Evolutionary conservation across 1,139 yeast species (phyloP).

Genomic region (Hansenula sp.): DNA sequence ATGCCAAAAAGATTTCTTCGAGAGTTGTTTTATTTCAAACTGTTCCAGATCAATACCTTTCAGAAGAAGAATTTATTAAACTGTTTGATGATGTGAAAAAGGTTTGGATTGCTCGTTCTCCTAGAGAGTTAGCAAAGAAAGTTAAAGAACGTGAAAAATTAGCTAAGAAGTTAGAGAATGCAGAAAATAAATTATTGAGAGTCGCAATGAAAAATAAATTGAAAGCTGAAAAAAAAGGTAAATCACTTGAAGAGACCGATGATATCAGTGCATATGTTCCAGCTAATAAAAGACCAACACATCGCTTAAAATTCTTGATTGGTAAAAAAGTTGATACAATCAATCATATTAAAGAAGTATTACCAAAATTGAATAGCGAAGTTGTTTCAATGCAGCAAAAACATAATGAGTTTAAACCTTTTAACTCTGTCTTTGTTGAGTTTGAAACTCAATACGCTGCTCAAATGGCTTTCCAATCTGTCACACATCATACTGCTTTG

Average conservation of each 20-base stretch:
- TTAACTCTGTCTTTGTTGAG: slow-evolving; percentile 76
- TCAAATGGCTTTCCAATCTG: slow-evolving; percentile 83
- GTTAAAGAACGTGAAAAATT: slow-evolving; percentile 61
- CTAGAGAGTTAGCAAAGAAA: slow-evolving; percentile 51
- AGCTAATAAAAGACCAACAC: slow-evolving; percentile 72
- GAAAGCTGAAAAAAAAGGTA: slow-evolving; percentile 54
- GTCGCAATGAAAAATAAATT: slow-evolving; percentile 58
- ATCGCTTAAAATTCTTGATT: slow-evolving; percentile 57
- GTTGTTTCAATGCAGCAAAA: slow-evolving; percentile 58
- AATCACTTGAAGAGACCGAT: slow-evolving; percentile 32
- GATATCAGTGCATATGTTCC: slow-evolving; percentile 68
- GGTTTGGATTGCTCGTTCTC: slow-evolving; percentile 72
- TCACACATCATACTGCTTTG: slow-evolving; percentile 63
- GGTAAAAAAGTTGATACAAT: slow-evolving; percentile 88
- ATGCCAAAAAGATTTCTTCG: slow-evolving; percentile 68
- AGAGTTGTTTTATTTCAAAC: slow-evolving; percentile 78
- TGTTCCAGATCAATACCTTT: slow-evolving; percentile 67
- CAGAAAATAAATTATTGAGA: slow-evolving; percentile 57
- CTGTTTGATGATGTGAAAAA: slow-evolving; percentile 69
- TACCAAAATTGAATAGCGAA: slow-evolving; percentile 65
- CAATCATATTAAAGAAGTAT: slow-evolving; percentile 59
- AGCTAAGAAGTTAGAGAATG: slow-evolving; percentile 63
- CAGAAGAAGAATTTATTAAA: slow-evolving; percentile 57
- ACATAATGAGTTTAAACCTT: slow-evolving; percentile 40
- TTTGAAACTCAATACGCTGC: slow-evolving; percentile 86